These are phyloP conservation scores for Suillus hirtellus DNA, from an alignment of 768 basidiomycete species.

Conservation along the genomic window DNA sequence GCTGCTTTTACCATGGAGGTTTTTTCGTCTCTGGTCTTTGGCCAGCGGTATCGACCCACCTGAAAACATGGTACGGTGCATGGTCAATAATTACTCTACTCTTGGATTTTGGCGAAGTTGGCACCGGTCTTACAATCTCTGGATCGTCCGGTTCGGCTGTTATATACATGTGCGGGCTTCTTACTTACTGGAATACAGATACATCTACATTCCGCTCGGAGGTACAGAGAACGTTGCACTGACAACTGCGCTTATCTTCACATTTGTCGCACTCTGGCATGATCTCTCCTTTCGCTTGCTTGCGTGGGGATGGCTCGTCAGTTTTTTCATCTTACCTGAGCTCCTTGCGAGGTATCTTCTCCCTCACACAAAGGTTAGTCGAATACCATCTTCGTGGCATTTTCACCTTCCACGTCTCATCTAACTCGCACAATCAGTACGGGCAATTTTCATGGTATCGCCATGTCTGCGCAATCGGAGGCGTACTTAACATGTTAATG, in stretches of 20 bases:
- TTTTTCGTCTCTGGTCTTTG: constrained; percentile 94
- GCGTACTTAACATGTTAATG: constrained; percentile 78
- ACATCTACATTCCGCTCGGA: constrained; percentile 93
- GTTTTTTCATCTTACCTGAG: constrained; percentile 88
- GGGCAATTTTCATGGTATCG: constrained; percentile 76
- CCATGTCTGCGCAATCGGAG: constrained; percentile 81
- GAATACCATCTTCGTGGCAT: background rate
- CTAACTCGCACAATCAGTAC: constrained; percentile 48
- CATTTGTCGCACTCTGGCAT: constrained; percentile 98
- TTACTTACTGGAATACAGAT: constrained; percentile 48
- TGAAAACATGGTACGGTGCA: constrained; percentile 98
- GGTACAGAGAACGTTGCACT: constrained; percentile 58
- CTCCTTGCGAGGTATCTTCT: constrained; percentile 60
- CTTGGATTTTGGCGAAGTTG: constrained; percentile 95
- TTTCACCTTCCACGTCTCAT: constrained; percentile 3
- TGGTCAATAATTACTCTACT: constrained; percentile 95
- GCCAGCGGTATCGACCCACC: constrained; percentile 88
- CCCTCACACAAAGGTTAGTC: constrained; percentile 59
- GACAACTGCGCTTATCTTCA: constrained; percentile 81
- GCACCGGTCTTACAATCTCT: constrained; percentile 96
- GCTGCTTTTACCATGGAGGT: constrained; percentile 94
- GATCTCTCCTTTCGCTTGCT: constrained; percentile 86
- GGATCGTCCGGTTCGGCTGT: constrained; percentile 75
- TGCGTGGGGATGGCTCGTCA: constrained; percentile 96
- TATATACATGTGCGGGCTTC: background rate